A percentile compares a stretch with the other conserved stretches of the same genome.
phyloP scores from a whole-genome alignment of 108 stramenopile species.

The Fistulifera pelliculosa region DNA sequence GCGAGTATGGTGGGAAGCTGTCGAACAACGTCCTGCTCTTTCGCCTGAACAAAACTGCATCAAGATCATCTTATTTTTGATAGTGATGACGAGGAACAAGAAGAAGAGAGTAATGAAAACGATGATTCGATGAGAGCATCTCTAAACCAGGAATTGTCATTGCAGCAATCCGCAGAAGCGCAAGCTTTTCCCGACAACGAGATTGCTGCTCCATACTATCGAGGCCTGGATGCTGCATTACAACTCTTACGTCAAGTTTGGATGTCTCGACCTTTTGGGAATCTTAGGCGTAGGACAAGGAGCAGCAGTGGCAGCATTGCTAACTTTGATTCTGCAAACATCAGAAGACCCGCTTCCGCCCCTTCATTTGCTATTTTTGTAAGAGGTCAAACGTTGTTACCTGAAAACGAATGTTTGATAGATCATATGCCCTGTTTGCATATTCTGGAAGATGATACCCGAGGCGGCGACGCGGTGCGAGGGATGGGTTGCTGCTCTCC shows the following conservation, averaged over 20 bases:
- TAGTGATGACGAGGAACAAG: conserved; percentile 5
- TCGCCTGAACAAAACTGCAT: conserved; percentile 15
- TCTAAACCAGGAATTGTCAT: conserved; percentile 17
- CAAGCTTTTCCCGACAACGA: background rate
- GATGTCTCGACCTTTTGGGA: conserved; percentile 57
- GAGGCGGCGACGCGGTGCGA: background rate
- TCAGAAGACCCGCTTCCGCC: background rate
- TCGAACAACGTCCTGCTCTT: background rate
- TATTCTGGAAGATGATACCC: conserved; percentile 4
- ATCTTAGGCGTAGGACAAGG: conserved; percentile 73
- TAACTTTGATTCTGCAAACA: conserved; percentile 38
- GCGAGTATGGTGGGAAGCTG: conserved; percentile 17
- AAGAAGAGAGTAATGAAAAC: conserved; percentile 15
- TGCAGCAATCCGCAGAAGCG: conserved; percentile 2
- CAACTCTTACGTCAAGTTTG: conserved; percentile 71
- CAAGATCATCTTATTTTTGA: background rate
- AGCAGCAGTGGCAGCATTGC: conserved; percentile 49
- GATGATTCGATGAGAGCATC: conserved; percentile 7
- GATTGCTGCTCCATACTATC: conserved; percentile 2
- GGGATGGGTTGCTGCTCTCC: conserved; percentile 9
- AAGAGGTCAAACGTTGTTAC: conserved; percentile 16
- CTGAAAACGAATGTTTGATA: conserved; percentile 23
- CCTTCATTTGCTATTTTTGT: conserved; percentile 27
- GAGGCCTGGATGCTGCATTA: conserved; percentile 64
- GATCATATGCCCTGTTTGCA: conserved; percentile 25